A percentile compares a stretch with the other conserved stretches of the same genome.
Conservation (phyloP, 768 basidiomycete genomes). For the Fomitopsis pulvina region DNA sequence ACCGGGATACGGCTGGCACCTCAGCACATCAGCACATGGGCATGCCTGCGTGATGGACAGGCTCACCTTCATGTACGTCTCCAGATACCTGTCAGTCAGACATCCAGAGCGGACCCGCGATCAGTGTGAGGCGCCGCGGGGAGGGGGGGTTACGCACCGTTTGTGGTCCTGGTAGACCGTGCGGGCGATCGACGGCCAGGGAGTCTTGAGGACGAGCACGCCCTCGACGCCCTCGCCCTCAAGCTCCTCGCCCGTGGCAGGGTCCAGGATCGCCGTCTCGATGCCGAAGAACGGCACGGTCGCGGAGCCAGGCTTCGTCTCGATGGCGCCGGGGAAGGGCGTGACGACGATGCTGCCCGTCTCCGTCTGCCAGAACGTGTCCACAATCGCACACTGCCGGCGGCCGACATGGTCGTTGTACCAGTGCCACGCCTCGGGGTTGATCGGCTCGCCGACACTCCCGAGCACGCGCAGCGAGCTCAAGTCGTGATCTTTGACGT, state of each 20-base stretch:
- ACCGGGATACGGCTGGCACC: slow-evolving; percentile 69
- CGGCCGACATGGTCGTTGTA: slow-evolving; percentile 93
- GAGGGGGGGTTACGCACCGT: neutral
- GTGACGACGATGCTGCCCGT: slow-evolving; percentile 95
- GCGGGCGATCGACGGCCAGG: slow-evolving; percentile 95
- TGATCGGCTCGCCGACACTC: slow-evolving; percentile 96
- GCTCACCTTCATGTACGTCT: slow-evolving; percentile 62
- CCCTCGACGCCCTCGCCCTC: slow-evolving; percentile 85
- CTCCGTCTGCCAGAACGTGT: slow-evolving; percentile 97
- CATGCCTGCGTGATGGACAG: neutral
- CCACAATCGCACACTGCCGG: slow-evolving; percentile 85
- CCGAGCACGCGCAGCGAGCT: slow-evolving; percentile 81
- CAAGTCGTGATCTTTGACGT: slow-evolving; percentile 80
- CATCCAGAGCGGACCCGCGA: neutral
- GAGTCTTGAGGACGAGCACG: slow-evolving; percentile 75
- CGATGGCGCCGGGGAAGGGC: slow-evolving; percentile 92
- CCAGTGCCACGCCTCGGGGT: slow-evolving; percentile 99
- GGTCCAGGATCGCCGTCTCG: slow-evolving; percentile 81
- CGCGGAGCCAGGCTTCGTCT: slow-evolving; percentile 94
- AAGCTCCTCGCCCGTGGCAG: slow-evolving; percentile 70
- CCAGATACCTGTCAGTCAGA: slow-evolving; percentile 52
- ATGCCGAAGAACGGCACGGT: slow-evolving; percentile 99
- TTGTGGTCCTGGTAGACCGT: slow-evolving; percentile 88
- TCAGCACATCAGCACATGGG: slow-evolving; percentile 19
- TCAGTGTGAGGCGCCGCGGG: neutral